phyloP scores from a whole-genome alignment of 495 filamentous ascomycete species.

The Ramalina intermedia region DNA sequence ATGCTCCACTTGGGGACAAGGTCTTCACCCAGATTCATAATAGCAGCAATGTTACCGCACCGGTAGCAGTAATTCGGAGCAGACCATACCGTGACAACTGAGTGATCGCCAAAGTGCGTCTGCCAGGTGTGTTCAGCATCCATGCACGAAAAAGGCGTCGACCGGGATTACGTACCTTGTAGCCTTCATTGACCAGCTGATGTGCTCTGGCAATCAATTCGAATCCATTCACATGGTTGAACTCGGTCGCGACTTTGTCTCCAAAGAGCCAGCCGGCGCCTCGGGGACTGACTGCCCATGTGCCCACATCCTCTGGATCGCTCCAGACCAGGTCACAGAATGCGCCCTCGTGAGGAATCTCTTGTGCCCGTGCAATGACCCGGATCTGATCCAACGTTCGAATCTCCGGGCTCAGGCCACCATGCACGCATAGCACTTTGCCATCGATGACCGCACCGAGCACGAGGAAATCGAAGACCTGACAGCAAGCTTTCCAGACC shows the following conservation, averaged over 20 bases:
- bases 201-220: constrained; percentile 88
- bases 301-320: constrained; percentile 95
- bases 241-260: constrained; percentile 94
- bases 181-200: constrained; percentile 95
- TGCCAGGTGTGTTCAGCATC: constrained; percentile 15
- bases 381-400: constrained; percentile 91
- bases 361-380: constrained; percentile 92
- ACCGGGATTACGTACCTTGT: constrained; percentile 47
- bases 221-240: constrained; percentile 96
- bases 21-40: constrained; percentile 83
- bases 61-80: constrained; percentile 99
- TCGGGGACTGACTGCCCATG: constrained; percentile 89
- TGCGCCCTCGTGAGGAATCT: constrained; percentile 95
- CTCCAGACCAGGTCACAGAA: constrained; percentile 99
- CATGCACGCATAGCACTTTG: constrained; percentile 92
- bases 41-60: constrained; percentile 91
- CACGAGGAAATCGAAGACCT: constrained; percentile 96
- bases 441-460: constrained; percentile 94
- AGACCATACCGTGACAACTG: constrained; percentile 98
- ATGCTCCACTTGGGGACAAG: constrained; percentile 82
- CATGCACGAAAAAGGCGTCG: background rate
- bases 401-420: constrained; percentile 92
- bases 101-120: constrained; percentile 91
- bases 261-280: constrained; percentile 97
- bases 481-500: constrained; percentile 98